Evolutionary conservation across 2,329 filamentous ascomycete genomes (phyloP), one percentile per base, ranked within the genome.

Genomic region (Alternaria ventricosa): DNA sequence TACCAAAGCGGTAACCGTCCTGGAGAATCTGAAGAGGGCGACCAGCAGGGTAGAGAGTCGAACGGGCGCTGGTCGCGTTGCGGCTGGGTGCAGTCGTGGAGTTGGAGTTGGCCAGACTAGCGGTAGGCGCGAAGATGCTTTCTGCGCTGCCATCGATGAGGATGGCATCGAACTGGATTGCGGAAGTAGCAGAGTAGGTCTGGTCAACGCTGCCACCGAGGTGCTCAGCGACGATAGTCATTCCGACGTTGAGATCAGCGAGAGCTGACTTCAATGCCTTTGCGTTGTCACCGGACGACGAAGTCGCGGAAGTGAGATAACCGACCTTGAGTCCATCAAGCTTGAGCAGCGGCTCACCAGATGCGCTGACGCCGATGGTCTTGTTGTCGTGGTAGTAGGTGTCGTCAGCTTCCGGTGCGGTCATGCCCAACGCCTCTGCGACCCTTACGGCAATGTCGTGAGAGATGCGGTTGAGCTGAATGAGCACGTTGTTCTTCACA

Each of bases 321-420:
- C 87, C 90, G 23, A 93, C 86, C 45, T 85, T 88, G 3, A 93
- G 81, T 0, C 86, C 87, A 9, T 87, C 87, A 53, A 93, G 84
- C 18, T 84, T 88, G 1, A 87, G 83, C 3, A 93, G 83, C 5
- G 84, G 84, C 47, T 81, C 79, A 51, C 85, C 85, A 60, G 90
- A 88, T 41, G 89, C 86, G 57, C 87, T 87, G 44, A 93, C 82
- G 22, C 85, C 85, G 5, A 78, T 80, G 1, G 90, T 93, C 8
- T 79, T 88, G 80, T 92, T 92, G 78, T 88, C 80, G 76, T 92
- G 88, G 80, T 93, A 93, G 81, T 85, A 93, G 0, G 80, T 88
- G 1, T 82, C 69, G 67, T 93, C 89, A 0, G 89, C 84, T 0
- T 80, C 79, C 0, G 90, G 90, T 0, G 85, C 86, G 0, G 82